A percentile compares a stretch with the other conserved stretches of the same genome.
Conservation (phyloP, 768 basidiomycete species). For the Kwoniella sp. region DNA sequence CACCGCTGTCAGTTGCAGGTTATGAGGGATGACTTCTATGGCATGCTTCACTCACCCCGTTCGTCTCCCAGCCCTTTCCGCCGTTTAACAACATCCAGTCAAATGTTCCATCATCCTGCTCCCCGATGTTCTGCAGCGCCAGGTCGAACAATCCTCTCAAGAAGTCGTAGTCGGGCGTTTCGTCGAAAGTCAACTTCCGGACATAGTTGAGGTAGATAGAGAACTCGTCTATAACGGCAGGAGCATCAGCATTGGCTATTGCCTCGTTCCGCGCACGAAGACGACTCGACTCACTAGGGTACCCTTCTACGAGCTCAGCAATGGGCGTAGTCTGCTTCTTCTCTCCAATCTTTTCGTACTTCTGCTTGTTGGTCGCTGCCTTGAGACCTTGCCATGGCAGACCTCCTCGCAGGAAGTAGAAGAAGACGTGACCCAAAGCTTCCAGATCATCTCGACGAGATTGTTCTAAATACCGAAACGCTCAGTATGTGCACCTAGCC, state of each 20-base stretch:
- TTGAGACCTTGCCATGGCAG: constrained; percentile 99
- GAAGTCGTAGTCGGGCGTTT: constrained; percentile 98
- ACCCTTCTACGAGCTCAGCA: constrained; percentile 93
- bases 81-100: constrained; percentile 95
- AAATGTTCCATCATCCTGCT: constrained; percentile 88
- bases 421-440: constrained; percentile 99
- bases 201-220: constrained; percentile 99
- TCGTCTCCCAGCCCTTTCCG: constrained; percentile 92
- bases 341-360: constrained; percentile 99
- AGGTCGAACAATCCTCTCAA: constrained; percentile 91
- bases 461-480: no score
- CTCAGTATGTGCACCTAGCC: no score
- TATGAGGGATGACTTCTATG: constrained; percentile 23
- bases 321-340: constrained; percentile 98
- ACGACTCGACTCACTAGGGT: constrained; percentile 61
- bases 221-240: constrained; percentile 76
- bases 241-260: neutral
- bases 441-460: constrained; percentile 96
- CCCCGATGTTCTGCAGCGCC: constrained; percentile 85
- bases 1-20: neutral
- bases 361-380: constrained; percentile 99
- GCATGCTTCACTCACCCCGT: constrained; percentile 62
- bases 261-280: neutral
- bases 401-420: constrained; percentile 97
- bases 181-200: constrained; percentile 97